Evolutionary conservation across 1,284 basidiomycete genomes (phyloP).

Genomic region (Rhodotorula sp.): DNA sequence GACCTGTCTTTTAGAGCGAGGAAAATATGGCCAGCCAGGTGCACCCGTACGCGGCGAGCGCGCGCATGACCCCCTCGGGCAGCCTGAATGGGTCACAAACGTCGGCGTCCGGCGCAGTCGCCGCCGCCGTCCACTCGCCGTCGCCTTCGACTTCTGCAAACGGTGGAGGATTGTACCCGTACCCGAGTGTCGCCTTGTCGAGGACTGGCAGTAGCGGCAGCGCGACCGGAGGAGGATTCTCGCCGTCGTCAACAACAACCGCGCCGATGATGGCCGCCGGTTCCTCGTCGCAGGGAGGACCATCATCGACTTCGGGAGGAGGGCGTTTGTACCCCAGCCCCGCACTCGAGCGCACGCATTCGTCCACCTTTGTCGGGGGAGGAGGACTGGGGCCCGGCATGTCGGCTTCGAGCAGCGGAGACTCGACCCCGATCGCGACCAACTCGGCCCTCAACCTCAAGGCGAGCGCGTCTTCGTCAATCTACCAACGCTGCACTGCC

Average conservation of each 20-base stretch:
- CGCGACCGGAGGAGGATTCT: too few species aligned
- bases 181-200: neutral
- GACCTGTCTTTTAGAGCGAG: neutral
- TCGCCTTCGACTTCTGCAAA: too few species aligned
- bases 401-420: conserved; percentile 17
- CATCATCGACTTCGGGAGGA: neutral
- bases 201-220: conserved; percentile 14
- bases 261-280: neutral
- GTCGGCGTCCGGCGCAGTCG: neutral
- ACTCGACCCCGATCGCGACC: conserved; percentile 40
- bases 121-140: neutral
- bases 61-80: conserved; percentile 1
- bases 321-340: neutral
- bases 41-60: neutral
- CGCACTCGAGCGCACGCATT: conserved; percentile 26
- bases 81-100: neutral
- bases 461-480: conserved; percentile 44
- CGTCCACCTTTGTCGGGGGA: neutral
- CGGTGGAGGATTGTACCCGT: too few species aligned
- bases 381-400: neutral
- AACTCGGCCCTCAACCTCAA: conserved; percentile 42
- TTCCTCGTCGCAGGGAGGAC: neutral
- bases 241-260: neutral
- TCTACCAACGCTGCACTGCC: conserved; percentile 52
- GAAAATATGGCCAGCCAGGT: neutral